Base-by-base conservation (phyloP, 108 stramenopile species). In the Stephanodiscus minutulus region DNA sequence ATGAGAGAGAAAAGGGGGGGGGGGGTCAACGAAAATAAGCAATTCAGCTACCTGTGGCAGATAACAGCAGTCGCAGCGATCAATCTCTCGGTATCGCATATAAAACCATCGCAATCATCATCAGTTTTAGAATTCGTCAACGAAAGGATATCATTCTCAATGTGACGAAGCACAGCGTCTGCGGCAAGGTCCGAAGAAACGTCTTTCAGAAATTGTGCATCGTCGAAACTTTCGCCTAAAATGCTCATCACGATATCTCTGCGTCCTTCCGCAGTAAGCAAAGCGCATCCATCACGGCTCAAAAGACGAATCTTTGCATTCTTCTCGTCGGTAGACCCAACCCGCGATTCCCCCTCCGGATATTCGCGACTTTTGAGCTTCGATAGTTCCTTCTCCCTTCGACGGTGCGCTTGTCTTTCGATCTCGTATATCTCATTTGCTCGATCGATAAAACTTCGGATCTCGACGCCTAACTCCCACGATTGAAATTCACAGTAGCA, bases 51-150 rank as follows among this genome's bases (percentile, higher is more conserved):
- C n/a, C n/a, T n/a, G 21, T 68, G 64, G 43, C 74, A 48, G 33
- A 89, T 61, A 10, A 91, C 61, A 12, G 80, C 75, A 27, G 86
- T 66, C 5, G 71, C 71, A 27, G 62, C 74, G 7, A 94, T 69
- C 65, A 90, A 64, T 64, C 74, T 77, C 60, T 94, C 91, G 50
- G 81, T 85, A 37, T 88, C 89, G 61, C 60, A 83, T 10, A 58
- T 35, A 18, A 74, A 74, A 24, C 61, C 62, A 58, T 68, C 67
- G 13, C 27, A 37, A 18, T 21, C 41, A 8, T 71, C 56, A n/a
- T 49, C 11, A 31, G 64, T 27, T 50, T 13, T 37, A 17, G 28
- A 1, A 20, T 53, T 36, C 33, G 49, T 37, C 13, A 66, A 66
- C 27, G 66, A 76, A 28, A 43, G 56, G 33, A 79, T 64, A 53